Base-by-base conservation (phyloP, 2,329 filamentous ascomycete species). In the Ambrosiella beaveri region DNA sequence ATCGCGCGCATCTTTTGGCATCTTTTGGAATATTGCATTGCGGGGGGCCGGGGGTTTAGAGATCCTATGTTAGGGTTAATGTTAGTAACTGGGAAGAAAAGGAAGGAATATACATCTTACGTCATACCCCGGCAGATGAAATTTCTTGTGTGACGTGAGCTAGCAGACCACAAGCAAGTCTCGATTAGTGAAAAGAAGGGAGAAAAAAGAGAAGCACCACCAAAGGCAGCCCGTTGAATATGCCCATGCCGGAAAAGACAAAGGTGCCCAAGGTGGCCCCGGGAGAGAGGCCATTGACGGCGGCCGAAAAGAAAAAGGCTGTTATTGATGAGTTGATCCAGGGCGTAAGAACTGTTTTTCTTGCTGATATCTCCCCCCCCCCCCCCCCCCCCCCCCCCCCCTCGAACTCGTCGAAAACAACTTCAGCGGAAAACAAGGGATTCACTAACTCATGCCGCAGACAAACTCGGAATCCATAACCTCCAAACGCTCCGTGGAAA, bases 391-490 rank as follows among this genome's bases (percentile, higher is more conserved):
- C 27, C 27, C 27, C 3, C 3, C 27, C 27, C 27, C 27, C 27
- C 27, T 27, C 27, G 27, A 27, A 27, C 27, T 27, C 3, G 27
- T 27, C 27, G 3, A 27, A 27, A 27, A 27, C 27, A 27, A 27
- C 27, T 27, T 27, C 27, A 27, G 27, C 27, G 27, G 27, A 27
- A 27, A 27, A 27, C 27, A 27, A 27, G 27, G 5, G 27, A 27
- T 27, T 63, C 39, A 62, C 62, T 61, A 38, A 59, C 47, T 19
- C 12, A 27, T 39, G 6, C n/a, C 54, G 39, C 60, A 86, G 80
- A 96, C 89, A 59, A 95, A 95, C 68, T 90, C 83, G 67, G 91
- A 86, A 70, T 94, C 87, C 66, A 95, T 95, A 64, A 84, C 90
- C 13, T 95, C 89, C 12, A 96, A 96, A 68, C 76, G 89, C 63